These are phyloP conservation scores for Daldinia loculata DNA, from an alignment of 495 filamentous ascomycete species.

Conservation along the genomic window DNA sequence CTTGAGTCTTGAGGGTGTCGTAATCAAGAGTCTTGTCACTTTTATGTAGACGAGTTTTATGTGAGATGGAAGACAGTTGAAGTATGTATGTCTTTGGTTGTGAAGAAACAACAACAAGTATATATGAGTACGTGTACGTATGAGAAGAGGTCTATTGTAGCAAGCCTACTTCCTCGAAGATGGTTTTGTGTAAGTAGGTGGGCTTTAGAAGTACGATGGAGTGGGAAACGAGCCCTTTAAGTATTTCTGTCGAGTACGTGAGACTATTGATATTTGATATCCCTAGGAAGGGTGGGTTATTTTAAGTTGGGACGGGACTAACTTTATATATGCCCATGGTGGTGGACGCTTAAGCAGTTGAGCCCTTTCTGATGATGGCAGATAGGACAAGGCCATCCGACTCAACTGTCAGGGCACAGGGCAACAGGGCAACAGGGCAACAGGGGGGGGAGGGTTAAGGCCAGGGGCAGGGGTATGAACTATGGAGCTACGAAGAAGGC, in stretches of 20 bases:
- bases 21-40: conserved; percentile 23
- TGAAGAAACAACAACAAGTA: neutral
- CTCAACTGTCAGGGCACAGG: conserved; percentile 32
- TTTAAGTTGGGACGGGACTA: conserved; percentile 38
- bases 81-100: conserved; percentile 7
- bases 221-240: conserved; percentile 32
- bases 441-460: conserved; percentile 18
- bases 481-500: conserved; percentile 23
- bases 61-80: conserved; percentile 18
- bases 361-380: conserved; percentile 36
- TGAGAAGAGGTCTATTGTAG: conserved; percentile 12
- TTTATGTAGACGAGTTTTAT: conserved; percentile 24
- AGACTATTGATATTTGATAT: conserved; percentile 36
- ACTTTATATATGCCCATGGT: conserved; percentile 41
- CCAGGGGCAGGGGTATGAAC: conserved; percentile 32
- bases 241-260: conserved; percentile 29
- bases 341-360: conserved; percentile 27
- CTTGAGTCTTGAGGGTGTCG: conserved; percentile 7
- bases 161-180: neutral
- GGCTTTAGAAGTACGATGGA: conserved; percentile 23
- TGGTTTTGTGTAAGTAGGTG: conserved; percentile 9
- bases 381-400: conserved; percentile 33
- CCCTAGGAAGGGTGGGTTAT: conserved; percentile 29
- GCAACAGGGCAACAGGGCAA: conserved; percentile 23
- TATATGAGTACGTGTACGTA: neutral